Percentiles rank a stretch among this genome's conserved stretches.
phyloP scores from a whole-genome alignment of 2,329 filamentous ascomycete genomes.

The Colletotrichum sp. region DNA sequence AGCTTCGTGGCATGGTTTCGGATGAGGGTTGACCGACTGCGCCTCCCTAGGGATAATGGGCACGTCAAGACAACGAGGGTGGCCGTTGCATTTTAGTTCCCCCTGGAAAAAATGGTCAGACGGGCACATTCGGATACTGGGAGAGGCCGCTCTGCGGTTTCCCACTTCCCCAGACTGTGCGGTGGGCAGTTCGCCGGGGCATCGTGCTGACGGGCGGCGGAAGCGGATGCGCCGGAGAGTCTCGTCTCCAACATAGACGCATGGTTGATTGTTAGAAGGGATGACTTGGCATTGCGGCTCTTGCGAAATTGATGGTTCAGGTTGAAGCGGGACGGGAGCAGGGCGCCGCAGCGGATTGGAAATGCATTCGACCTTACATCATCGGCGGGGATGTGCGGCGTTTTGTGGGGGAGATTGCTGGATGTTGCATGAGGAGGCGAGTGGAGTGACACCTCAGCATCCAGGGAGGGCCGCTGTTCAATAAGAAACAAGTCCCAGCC shows the following conservation, averaged over 20 bases:
- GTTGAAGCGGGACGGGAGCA: neutral
- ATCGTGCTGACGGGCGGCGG: neutral
- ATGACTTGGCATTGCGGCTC: constrained; percentile 17
- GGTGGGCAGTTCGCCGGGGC: neutral
- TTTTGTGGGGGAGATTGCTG: constrained; percentile 2
- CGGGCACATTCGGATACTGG: neutral
- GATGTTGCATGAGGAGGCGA: constrained; percentile 14
- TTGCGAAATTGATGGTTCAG: constrained; percentile 1
- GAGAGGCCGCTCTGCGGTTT: neutral
- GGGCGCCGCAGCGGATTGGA: neutral
- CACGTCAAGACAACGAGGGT: neutral
- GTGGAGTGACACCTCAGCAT: constrained; percentile 18
- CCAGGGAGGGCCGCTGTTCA: constrained; percentile 17
- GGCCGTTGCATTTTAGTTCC: neutral
- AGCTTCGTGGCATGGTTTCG: constrained; percentile 14
- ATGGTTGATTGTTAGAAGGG: neutral
- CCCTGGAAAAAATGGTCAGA: neutral
- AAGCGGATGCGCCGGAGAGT: constrained; percentile 12
- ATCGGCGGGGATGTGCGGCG: constrained; percentile 13
- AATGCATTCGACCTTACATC: constrained; percentile 16
- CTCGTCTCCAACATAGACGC: neutral
- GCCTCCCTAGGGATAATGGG: constrained; percentile 1
- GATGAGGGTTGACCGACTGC: constrained; percentile 13
- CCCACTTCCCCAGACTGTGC: constrained; percentile 14
- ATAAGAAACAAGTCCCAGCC: constrained; percentile 17